Percentiles rank a stretch among this genome's conserved stretches.
Evolutionary conservation across 2,329 filamentous ascomycete genomes (phyloP).

Genomic region (Dissoconium aciculare): DNA sequence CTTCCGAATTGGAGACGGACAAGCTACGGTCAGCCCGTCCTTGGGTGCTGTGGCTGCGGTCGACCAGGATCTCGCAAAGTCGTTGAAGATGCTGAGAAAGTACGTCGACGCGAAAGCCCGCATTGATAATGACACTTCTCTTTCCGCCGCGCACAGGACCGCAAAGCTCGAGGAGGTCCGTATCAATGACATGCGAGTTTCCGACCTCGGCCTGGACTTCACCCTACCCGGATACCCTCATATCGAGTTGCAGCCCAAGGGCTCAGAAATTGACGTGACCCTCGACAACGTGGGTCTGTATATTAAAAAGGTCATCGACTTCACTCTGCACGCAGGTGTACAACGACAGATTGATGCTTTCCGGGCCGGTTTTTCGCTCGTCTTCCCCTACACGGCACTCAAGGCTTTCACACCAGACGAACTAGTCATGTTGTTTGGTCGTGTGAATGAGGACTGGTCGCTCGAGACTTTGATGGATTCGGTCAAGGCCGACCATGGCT

Average conservation of each 20-base stretch:
- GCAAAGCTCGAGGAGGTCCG: constrained; percentile 52
- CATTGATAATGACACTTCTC: constrained; percentile 55
- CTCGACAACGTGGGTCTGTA: constrained; percentile 87
- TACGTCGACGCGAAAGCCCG: constrained; percentile 71
- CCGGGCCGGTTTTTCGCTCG: constrained; percentile 77
- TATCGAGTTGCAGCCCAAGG: constrained; percentile 67
- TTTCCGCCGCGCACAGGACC: constrained; percentile 56
- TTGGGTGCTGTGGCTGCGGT: constrained; percentile 81
- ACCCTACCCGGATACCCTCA: constrained; percentile 80
- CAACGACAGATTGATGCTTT: constrained; percentile 83
- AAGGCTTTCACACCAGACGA: constrained; percentile 91
- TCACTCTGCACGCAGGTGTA: constrained; percentile 80
- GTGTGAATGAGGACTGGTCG: constrained; percentile 89
- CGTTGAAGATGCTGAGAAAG: constrained; percentile 72
- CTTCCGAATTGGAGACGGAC: constrained; percentile 76
- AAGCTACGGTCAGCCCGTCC: constrained; percentile 57
- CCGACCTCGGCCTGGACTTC: constrained; percentile 85
- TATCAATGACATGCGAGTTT: constrained; percentile 62
- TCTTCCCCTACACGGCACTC: constrained; percentile 87
- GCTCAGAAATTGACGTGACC: constrained; percentile 59
- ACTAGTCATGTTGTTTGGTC: constrained; percentile 84
- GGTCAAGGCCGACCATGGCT: constrained; percentile 96
- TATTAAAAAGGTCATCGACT: constrained; percentile 76
- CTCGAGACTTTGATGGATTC: constrained; percentile 96
- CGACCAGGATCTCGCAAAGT: constrained; percentile 71